Evolutionary conservation across 176 grass and related monocot species (phyloP), one percentile per base, ranked within the genome.

Genomic region (Juncus inflexus): DNA sequence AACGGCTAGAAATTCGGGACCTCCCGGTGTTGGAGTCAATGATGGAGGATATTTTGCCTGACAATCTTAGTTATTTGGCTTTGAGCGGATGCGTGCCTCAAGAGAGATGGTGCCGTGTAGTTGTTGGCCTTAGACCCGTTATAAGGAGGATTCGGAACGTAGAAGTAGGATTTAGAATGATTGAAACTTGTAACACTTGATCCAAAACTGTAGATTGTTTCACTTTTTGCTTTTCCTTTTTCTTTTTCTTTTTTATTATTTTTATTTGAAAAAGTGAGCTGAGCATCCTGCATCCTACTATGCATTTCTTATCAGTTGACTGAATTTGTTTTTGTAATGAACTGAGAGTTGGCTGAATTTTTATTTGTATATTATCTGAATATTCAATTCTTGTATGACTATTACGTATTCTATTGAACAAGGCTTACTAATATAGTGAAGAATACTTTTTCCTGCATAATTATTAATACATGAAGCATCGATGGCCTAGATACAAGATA

Each of bases 1-100:
- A 10, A 7, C 40, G 14, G n/a, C 10, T 74, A 5, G 58, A 74
- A 62, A 74, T 74, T 51, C 70, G 59, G 0, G 58, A 74, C 6
- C 7, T 36, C 15, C 58, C 58, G 49, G 62, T 61, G n/a, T 3
- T 74, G 9, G 4, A 13, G 5, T 45, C 62, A 37, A 37, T 4
- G 43, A 0, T 9, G 11, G 6, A 9, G 8, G 39, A 52, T 2
- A 15, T 52, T 13, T 52, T 74, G 37, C 70, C 70, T 15, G 36
- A 63, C 6, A 16, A 62, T 38, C 7, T 74, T 37, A 61, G 58
- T 55, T 63, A 7, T 63, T 45, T 74, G 41, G 16, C 14, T 28
- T 52, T 74, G 40, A 63, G 42, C 52, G 58, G 70, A 63, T 74
- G 40, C 6, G 40, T 37, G 14, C 58, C 16, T 52, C 57, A 51